Evolutionary conservation across 805 yeast genomes (phyloP), one percentile per base, ranked within the genome.

Genomic region (Myxozyma melibiosi): DNA sequence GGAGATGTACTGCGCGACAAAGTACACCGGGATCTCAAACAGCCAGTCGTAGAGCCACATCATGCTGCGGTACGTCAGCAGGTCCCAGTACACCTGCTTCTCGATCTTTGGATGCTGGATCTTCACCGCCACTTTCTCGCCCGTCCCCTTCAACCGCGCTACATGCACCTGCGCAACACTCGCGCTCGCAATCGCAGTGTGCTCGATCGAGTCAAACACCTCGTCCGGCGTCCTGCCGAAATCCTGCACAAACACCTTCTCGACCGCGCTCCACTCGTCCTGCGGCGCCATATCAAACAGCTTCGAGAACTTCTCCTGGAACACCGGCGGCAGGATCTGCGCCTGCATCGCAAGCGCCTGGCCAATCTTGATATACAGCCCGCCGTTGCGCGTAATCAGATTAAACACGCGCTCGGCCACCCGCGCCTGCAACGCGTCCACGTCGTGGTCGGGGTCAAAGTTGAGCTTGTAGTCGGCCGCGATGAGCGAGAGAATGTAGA

Each of bases 271-370:
- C 70, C 83, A 75, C 1, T 78, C 67, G 28, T 75, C 74, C 63
- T 80, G 84, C 0, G 90, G 89, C 1, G 92, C 94, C 47, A 77
- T 75, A 67, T 87, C 94, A 65, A 85, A 87, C 47, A 87, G 71
- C 55, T 73, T 70, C 13, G 77, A 73, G 66, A 87, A 84, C 65
- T 80, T 78, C 39, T 74, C 77, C 62, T 83, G 88, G 70, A 75
- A 86, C 20, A 82, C 85, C 34, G 74, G 70, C 2, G 95, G 95
- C 62, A 87, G 80, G 65, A 85, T 75, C 27, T 78, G 72, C 0
- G 89, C 84, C 68, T 88, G 94, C 66, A 86, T 82, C 2, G 94
- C 92, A 44, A 87, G 78, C 50, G 88, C 84, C 75, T 87, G 94
- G 24, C 94, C 95, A 64, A 85, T 70, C 68, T 87, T 87, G 68